Evolutionary conservation across 2,329 filamentous ascomycete genomes (phyloP), one percentile per base, ranked within the genome.

Genomic region (Helotiales sp.): DNA sequence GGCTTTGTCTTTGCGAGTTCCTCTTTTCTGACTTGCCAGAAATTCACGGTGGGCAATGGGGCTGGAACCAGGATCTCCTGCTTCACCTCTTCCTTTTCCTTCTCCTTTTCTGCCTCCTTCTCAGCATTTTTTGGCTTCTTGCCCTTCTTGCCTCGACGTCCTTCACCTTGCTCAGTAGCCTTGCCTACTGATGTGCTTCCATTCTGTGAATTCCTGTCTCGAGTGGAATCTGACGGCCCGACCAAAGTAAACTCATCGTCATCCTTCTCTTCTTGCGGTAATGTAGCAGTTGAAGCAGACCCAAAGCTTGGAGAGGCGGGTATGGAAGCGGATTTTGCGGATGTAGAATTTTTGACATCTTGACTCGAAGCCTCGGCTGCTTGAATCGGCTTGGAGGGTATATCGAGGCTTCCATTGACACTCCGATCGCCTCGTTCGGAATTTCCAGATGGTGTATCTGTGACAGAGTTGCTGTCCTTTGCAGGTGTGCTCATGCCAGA

Each of bases 21-120:
- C 68, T 91, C 87, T 66, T 82, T 87, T 55, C 93, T 84, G 74
- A 93, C 85, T 62, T 87, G 83, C 93, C 95, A 99, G 61, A 93
- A 79, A 72, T 99, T 99, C 57, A 97, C 89, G 1, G 85, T 74
- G 0, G 95, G 95, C 42, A 90, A 80, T 29, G 91, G 89, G 17
- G 93, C 93, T 60, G 95, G 91, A 47, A 88, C 87, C 40, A 96
- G 79, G 60, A 77, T 74, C 44, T 84, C 76, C 66, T 82, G 77
- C 13, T 78, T 77, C 60, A 83, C 76, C 59, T 82, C 81, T 64
- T 83, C 83, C 66, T 86, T 83, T 63, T 86, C 85, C 44, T 81
- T 78, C 17, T 81, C 74, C 51, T 53, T 53, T 13, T 52, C 50
- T 40, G 8, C 33, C 44, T 78, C 66, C 63, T 76, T 78, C 56